Evolutionary conservation across 1,139 yeast genomes (phyloP).

Genomic region (Geotrichum restrictum): DNA sequence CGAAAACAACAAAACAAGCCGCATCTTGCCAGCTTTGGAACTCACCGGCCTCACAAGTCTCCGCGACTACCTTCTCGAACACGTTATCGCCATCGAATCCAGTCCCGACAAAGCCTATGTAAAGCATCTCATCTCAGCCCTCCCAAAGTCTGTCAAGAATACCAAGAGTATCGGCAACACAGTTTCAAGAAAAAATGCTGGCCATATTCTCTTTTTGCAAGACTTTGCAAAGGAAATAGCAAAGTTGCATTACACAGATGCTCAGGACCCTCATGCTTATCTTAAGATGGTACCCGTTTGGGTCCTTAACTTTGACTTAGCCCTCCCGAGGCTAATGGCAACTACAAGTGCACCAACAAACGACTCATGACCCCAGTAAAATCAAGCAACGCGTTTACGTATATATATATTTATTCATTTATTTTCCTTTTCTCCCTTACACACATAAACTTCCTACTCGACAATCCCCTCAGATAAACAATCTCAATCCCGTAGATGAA

Average conservation of each 20-base stretch:
- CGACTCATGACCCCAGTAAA: too few relatives aligned
- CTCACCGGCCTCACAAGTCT: conserved; percentile 9
- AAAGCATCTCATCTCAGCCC: conserved; percentile 12
- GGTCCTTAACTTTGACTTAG: neutral
- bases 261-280: neutral
- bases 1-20: neutral
- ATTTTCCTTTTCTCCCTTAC: too few relatives aligned
- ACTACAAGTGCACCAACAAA: neutral
- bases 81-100: conserved; percentile 8
- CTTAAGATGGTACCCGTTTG: neutral
- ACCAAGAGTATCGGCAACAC: too few relatives aligned
- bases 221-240: conserved; percentile 16
- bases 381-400: too few relatives aligned
- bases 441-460: too few relatives aligned
- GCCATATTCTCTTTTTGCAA: conserved; percentile 9
- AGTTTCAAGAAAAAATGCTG: too few relatives aligned
- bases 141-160: conserved; percentile 11
- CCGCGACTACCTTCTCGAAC: conserved; percentile 15
- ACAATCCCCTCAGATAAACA: conserved; percentile 14
- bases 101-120: conserved; percentile 2
- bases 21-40: conserved; percentile 11
- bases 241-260: conserved; percentile 3
- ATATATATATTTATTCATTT: too few relatives aligned
- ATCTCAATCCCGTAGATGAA: conserved; percentile 87
- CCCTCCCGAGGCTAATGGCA: too few relatives aligned